A percentile compares a stretch with the other conserved stretches of the same genome.
Evolutionary conservation across 2,329 filamentous ascomycete genomes (phyloP).

Genomic region (Blastomyces percursus): DNA sequence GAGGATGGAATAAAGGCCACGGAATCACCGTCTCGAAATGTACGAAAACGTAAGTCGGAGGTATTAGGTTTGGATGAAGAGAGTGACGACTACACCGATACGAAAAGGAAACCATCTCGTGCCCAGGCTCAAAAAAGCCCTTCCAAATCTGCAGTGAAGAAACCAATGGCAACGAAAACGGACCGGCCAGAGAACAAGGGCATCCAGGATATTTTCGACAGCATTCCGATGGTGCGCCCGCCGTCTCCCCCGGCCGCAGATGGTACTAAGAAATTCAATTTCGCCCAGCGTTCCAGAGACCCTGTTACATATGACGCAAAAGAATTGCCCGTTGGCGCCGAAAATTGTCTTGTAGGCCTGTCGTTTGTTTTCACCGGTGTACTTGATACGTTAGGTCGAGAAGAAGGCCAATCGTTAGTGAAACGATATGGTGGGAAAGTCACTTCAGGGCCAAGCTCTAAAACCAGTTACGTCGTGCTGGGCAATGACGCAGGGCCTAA

Average conservation of each 20-base stretch:
- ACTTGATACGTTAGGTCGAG: conserved; percentile 65
- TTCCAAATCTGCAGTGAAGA: conserved; percentile 28
- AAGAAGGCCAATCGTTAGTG: conserved; percentile 74
- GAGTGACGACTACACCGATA: conserved; percentile 46
- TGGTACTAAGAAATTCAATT: conserved; percentile 61
- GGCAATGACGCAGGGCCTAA: conserved; percentile 85
- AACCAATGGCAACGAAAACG: conserved; percentile 54
- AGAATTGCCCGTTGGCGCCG: conserved; percentile 70
- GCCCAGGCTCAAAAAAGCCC: conserved; percentile 26
- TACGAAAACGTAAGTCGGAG: conserved; percentile 49
- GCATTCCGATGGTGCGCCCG: conserved; percentile 69
- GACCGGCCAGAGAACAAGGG: conserved; percentile 56
- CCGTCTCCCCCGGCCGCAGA: conserved; percentile 64
- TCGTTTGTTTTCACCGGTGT: conserved; percentile 94
- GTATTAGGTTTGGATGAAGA: conserved; percentile 43
- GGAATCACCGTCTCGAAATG: conserved; percentile 37
- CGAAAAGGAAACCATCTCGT: conserved; percentile 44
- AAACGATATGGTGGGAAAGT: conserved; percentile 94
- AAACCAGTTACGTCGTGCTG: conserved; percentile 87
- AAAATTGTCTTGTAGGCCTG: conserved; percentile 81
- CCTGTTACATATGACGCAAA: conserved; percentile 54
- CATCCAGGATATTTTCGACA: conserved; percentile 76
- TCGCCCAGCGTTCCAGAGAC: conserved; percentile 47
- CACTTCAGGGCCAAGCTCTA: conserved; percentile 72
- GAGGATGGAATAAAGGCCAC: conserved; percentile 45